These are phyloP conservation scores for Gyrodon tennesseensis DNA, from an alignment of 1,284 basidiomycete genomes.

Conservation along the genomic window DNA sequence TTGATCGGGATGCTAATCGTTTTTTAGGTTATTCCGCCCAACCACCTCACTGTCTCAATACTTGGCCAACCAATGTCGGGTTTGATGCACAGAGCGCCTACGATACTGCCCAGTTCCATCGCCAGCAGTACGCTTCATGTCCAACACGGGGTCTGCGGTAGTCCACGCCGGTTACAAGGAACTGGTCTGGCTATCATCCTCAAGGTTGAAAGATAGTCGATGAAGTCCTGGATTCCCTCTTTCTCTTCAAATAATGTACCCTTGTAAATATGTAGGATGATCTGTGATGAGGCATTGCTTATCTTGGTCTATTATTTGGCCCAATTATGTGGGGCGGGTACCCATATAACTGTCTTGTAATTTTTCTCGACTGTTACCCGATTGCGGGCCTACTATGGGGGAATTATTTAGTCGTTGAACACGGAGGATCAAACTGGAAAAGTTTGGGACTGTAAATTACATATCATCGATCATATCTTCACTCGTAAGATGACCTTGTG, in stretches of 20 bases:
- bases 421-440: too few species aligned
- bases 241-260: not conserved
- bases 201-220: not conserved
- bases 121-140: not conserved
- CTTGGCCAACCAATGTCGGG: not conserved
- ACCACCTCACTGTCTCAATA: not conserved
- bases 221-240: not conserved
- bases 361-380: not conserved
- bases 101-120: not conserved
- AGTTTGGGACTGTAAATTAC: too few species aligned
- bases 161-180: not conserved
- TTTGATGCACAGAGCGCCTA: not conserved
- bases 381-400: too few species aligned
- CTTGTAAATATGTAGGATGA: not conserved
- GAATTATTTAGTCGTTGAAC: too few species aligned
- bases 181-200: not conserved
- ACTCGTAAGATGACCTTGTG: too few species aligned
- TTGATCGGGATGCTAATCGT: conserved; percentile 3
- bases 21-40: conserved; percentile 13
- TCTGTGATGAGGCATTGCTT: too few species aligned
- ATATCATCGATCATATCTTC: too few species aligned
- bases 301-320: too few species aligned
- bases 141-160: not conserved
- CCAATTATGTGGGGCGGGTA: too few species aligned
- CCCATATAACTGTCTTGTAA: not conserved